A percentile compares a stretch with the other conserved stretches of the same genome.
Evolutionary conservation across 1,139 yeast species (phyloP).

Genomic region (Scheffersomyces quercinus): DNA sequence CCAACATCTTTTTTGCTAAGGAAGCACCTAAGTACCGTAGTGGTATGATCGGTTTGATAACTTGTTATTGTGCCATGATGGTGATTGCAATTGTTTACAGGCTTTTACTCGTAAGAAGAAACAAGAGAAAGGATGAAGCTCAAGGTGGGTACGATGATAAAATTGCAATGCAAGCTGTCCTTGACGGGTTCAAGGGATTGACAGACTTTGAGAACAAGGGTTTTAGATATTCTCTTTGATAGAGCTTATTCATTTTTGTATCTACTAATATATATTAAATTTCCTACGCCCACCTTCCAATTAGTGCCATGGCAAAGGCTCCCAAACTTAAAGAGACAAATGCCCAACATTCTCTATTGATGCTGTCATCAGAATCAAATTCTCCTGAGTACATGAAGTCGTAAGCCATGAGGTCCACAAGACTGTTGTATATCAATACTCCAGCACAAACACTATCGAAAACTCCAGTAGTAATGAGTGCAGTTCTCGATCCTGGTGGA

Average conservation of each 20-base stretch:
- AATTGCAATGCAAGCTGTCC: conserved; percentile 24
- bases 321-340: conserved; percentile 21
- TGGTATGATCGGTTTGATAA: conserved; percentile 28
- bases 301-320: conserved; percentile 21
- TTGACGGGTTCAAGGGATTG: conserved; percentile 34
- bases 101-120: conserved; percentile 21
- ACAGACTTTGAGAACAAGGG: conserved; percentile 30
- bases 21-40: conserved; percentile 31
- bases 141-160: conserved; percentile 27
- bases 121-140: conserved; percentile 20
- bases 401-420: conserved; percentile 44
- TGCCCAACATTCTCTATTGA: conserved; percentile 22
- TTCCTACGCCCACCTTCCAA: conserved; percentile 23
- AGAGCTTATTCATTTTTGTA: neutral
- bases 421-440: conserved; percentile 36
- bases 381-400: conserved; percentile 35
- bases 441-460: conserved; percentile 44
- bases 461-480: conserved; percentile 37
- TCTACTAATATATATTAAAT: neutral
- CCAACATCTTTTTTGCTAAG: conserved; percentile 27
- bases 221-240: neutral
- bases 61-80: conserved; percentile 27
- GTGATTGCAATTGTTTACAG: conserved; percentile 22
- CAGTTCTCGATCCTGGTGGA: conserved; percentile 32
- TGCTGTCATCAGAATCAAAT: conserved; percentile 20